Conservation (phyloP, 257 asterid species). For the Forsythia suspensa region DNA sequence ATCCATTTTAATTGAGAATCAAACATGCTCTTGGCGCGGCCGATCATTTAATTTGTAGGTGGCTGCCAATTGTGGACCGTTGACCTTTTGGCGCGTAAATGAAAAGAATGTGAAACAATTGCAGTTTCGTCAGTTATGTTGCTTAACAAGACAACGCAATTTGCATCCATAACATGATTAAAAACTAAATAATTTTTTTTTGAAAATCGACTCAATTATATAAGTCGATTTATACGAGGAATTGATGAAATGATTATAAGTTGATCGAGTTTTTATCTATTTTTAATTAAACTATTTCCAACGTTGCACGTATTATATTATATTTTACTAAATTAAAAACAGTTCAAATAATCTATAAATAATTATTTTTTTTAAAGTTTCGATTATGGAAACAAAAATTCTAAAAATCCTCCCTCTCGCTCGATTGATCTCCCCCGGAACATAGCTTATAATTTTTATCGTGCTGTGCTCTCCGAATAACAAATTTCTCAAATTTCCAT, state of each 20-base stretch:
- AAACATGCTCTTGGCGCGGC: too few species aligned
- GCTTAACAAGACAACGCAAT: not conserved
- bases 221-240: too few species aligned
- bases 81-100: constrained; percentile 21
- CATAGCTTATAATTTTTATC: too few species aligned
- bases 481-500: too few species aligned
- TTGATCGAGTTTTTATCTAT: too few species aligned
- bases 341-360: not conserved
- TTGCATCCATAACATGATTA: not conserved
- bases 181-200: too few species aligned
- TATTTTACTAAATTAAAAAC: not conserved
- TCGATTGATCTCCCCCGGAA: too few species aligned
- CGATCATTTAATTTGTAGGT: constrained; percentile 18
- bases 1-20: too few species aligned
- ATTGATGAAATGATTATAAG: too few species aligned
- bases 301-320: not conserved
- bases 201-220: too few species aligned
- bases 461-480: too few species aligned
- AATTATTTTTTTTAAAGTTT: not conserved
- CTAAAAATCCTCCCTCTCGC: not conserved
- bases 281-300: too few species aligned
- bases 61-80: constrained; percentile 12
- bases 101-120: not conserved
- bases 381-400: not conserved
- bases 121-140: not conserved